phyloP scores from a whole-genome alignment of 345 rosid genomes.

The Salix viminalis region DNA sequence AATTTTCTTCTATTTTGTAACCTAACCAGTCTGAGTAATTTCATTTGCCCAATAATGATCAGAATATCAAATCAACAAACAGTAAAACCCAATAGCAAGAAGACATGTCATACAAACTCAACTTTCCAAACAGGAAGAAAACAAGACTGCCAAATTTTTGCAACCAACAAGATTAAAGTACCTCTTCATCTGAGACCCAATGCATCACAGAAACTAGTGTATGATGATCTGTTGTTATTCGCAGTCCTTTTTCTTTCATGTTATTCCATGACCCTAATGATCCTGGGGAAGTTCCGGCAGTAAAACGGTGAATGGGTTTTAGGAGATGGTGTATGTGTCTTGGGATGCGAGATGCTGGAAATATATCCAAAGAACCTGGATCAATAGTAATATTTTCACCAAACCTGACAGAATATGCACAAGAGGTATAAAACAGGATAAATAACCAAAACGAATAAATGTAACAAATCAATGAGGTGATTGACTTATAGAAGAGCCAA shows the following conservation, averaged over 20 bases:
- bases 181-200: slow-evolving; percentile 81
- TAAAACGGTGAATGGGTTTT: slow-evolving; percentile 44
- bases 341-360: slow-evolving; percentile 70
- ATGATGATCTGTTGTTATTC: slow-evolving; percentile 57
- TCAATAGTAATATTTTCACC: slow-evolving; percentile 65
- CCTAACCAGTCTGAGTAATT: not conserved
- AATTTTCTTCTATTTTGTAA: not conserved
- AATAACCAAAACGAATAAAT: slow-evolving; percentile 3
- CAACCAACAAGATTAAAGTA: slow-evolving; percentile 19
- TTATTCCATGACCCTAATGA: slow-evolving; percentile 31
- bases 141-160: not conserved
- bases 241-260: slow-evolving; percentile 57
- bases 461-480: not conserved
- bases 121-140: slow-evolving; percentile 7
- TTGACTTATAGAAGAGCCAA: not conserved
- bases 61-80: not conserved
- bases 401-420: slow-evolving; percentile 45
- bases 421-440: slow-evolving; percentile 14
- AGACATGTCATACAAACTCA: not conserved
- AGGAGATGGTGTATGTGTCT: slow-evolving; percentile 58
- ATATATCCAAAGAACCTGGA: slow-evolving; percentile 82
- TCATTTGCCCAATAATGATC: not conserved
- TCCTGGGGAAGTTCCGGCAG: slow-evolving; percentile 33
- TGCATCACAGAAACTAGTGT: slow-evolving; percentile 64
- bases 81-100: slow-evolving; percentile 2